Evolutionary conservation across 495 filamentous ascomycete genomes (phyloP).

Genomic region (Staphylotrichum longicolle): DNA sequence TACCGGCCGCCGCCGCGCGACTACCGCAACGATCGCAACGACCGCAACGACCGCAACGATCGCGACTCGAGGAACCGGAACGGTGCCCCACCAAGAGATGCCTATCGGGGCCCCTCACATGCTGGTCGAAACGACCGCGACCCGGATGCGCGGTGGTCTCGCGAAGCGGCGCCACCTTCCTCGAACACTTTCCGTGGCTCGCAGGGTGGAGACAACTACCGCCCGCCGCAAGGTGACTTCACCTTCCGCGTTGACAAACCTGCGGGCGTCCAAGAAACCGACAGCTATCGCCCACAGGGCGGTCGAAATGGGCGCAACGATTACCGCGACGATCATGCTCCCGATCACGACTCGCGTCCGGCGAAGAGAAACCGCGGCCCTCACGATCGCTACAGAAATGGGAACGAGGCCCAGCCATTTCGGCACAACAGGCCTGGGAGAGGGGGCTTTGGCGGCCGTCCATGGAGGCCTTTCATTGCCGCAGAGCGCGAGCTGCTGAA

Average conservation of each 20-base stretch:
- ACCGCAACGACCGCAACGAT: constrained; percentile 10
- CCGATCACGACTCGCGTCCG: constrained; percentile 6
- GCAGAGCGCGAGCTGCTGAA: constrained; percentile 44
- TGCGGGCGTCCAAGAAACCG: constrained; percentile 36
- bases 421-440: constrained; percentile 1
- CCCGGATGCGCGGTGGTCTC: not conserved
- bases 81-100: constrained; percentile 10
- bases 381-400: constrained; percentile 15
- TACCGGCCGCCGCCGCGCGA: constrained; percentile 18
- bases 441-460: constrained; percentile 2
- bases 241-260: constrained; percentile 46
- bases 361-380: constrained; percentile 19
- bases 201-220: constrained; percentile 25
- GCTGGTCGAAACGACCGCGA: constrained; percentile 9
- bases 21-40: constrained; percentile 3
- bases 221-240: constrained; percentile 46
- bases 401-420: not conserved
- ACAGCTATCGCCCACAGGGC: constrained; percentile 23
- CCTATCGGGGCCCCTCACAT: constrained; percentile 21
- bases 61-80: constrained; percentile 14
- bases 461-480: constrained; percentile 29
- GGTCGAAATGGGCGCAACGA: constrained; percentile 13
- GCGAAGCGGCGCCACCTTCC: constrained; percentile 8
- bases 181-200: constrained; percentile 8
- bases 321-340: not conserved